Evolutionary conservation across 1,284 basidiomycete genomes (phyloP).

Genomic region (Cutaneotrichosporon spelunceum): DNA sequence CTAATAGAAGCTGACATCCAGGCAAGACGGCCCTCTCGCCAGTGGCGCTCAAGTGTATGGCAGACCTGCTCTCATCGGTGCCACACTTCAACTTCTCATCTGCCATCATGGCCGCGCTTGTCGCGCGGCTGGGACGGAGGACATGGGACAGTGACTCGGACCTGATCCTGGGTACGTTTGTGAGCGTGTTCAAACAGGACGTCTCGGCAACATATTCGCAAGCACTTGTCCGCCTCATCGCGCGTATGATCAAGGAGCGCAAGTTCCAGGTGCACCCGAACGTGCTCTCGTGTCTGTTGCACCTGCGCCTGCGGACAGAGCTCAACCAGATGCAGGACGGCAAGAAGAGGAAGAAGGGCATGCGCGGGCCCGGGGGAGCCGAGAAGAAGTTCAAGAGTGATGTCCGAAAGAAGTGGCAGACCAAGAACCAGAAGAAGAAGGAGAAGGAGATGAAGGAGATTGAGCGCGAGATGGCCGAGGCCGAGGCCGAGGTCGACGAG

Average conservation of each 20-base stretch:
- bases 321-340: conserved; percentile 58
- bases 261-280: conserved; percentile 85
- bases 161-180: conserved; percentile 74
- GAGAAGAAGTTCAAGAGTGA: conserved; percentile 60
- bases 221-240: conserved; percentile 83
- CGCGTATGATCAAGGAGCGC: conserved; percentile 94
- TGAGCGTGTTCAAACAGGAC: conserved; percentile 77
- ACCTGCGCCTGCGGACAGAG: conserved; percentile 84
- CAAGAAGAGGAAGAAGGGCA: conserved; percentile 55
- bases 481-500: conserved; percentile 87
- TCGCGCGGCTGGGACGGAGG: conserved; percentile 76
- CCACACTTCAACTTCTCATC: conserved; percentile 97
- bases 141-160: conserved; percentile 86
- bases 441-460: conserved; percentile 81
- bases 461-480: conserved; percentile 84
- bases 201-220: conserved; percentile 74
- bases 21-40: conserved; percentile 69
- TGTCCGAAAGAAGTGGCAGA: conserved; percentile 66
- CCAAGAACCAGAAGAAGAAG: conserved; percentile 78
- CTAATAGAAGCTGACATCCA: conserved; percentile 47
- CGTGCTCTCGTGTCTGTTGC: conserved; percentile 77
- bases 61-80: conserved; percentile 73
- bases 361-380: conserved; percentile 60
- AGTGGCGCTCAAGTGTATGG: conserved; percentile 77
- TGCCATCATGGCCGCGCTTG: conserved; percentile 85